Percentiles rank a stretch among this genome's conserved stretches.
phyloP scores from a whole-genome alignment of 345 rosid genomes.

The Cardiospermum halicacabum region DNA sequence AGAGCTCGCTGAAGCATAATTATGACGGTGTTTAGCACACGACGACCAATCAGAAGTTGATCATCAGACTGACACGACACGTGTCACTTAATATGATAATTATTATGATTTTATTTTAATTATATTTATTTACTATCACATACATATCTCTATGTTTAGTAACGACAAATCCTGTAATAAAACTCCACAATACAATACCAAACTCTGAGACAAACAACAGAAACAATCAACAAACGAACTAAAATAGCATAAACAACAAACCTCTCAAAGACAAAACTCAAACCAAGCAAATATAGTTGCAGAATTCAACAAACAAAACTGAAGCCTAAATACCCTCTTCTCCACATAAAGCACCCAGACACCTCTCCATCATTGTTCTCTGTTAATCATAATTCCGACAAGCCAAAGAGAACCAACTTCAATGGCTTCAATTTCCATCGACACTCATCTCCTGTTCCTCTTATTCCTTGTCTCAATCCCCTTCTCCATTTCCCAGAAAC shows the following conservation, averaged over 20 bases:
- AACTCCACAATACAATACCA: too few species aligned
- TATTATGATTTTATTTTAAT: too few species aligned
- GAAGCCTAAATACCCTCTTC: constrained; percentile 17
- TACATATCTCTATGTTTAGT: too few species aligned
- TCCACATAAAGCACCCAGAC: constrained; percentile 8
- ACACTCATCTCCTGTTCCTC: constrained; percentile 7
- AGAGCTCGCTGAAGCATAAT: background rate
- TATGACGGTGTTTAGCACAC: background rate
- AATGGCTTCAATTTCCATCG: constrained; percentile 16
- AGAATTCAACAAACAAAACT: background rate
- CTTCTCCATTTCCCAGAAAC: background rate
- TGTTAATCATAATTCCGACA: too few species aligned
- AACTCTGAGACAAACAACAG: too few species aligned
- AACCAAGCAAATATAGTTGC: background rate
- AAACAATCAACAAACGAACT: too few species aligned
- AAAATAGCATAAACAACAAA: constrained; percentile 2
- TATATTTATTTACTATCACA: too few species aligned
- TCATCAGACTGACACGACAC: too few species aligned
- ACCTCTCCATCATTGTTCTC: background rate
- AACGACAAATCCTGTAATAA: too few species aligned
- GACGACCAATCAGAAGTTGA: constrained; percentile 2
- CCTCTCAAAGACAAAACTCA: background rate
- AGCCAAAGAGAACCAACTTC: too few species aligned
- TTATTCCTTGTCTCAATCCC: background rate
- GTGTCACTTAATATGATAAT: too few species aligned